Base-by-base conservation (phyloP, 345 rosid species). In the Camelina laxa region DNA sequence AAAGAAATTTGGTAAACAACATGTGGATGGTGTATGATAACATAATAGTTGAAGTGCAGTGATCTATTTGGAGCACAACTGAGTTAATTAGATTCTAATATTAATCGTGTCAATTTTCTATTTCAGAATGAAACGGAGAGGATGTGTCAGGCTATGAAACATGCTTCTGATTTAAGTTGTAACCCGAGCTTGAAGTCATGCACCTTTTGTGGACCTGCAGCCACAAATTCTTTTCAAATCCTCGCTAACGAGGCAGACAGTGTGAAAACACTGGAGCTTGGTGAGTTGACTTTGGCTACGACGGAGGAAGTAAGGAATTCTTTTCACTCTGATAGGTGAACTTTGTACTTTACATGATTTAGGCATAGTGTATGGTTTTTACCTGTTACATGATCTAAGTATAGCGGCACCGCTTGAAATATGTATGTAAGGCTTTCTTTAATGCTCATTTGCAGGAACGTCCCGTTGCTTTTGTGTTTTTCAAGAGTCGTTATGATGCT, bases 401-500 rank as follows among this genome's bases (percentile, higher is more conserved):
- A 13, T 42, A 42, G 14, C 22, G 59, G 17, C 39, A 41, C 19
- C 27, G 8, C 2, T 30, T 70, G 24, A 15, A 20, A 15, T 27
- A 53, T 53, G 41, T 56, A 22, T 47, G 44, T 2, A 31, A 38
- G 38, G 61, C 65, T 74, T 75, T 27, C 1, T 53, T 68, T 31
- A 38, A 57, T 71, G 31, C 64, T 78, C 58, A 58, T 36, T 24
- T 78, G 39, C 91, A 95, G 99, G 99, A 95, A 80, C 79, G 87
- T 78, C 80, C 97, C 10, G 89, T 87, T 15, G 99, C 97, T 57
- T 95, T 95, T 84, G 99, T 95, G 72, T 92, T 88, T 72, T 92
- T 92, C 80, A 90, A 84, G 85, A 89, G 89, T 66, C 97, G 97
- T 50, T 90, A 82, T 78, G 86, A 90, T 83, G 98, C 99, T 68